Percentiles rank a stretch among this genome's conserved stretches.
These are phyloP conservation scores for Neofusicoccum sp. DNA, from an alignment of 2,329 filamentous ascomycete species.

Conservation along the genomic window DNA sequence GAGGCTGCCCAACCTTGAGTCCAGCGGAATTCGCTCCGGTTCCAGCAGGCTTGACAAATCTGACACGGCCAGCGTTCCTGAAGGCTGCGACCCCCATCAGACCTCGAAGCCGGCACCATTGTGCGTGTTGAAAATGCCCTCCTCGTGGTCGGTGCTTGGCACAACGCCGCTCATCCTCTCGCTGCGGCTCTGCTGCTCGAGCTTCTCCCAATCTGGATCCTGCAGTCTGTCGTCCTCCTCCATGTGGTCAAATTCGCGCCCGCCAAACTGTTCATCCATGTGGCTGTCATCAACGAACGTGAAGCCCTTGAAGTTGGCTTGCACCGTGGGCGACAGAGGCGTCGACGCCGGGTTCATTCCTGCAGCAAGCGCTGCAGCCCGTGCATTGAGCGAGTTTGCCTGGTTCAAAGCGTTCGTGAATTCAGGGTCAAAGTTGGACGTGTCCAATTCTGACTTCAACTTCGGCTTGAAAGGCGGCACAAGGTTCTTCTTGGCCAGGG, in stretches of 20 bases:
- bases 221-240: constrained; percentile 42
- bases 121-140: constrained; percentile 45
- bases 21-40: not conserved
- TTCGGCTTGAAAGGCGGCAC: constrained; percentile 97
- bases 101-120: constrained; percentile 38
- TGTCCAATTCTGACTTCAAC: constrained; percentile 91
- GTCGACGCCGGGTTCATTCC: constrained; percentile 83
- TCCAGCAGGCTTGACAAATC: constrained; percentile 3
- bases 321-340: constrained; percentile 88
- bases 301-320: constrained; percentile 97
- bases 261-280: constrained; percentile 75
- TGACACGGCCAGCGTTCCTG: constrained; percentile 14
- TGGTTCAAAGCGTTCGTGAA: constrained; percentile 94
- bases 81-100: constrained; percentile 16
- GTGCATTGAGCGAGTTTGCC: constrained; percentile 78
- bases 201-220: constrained; percentile 42
- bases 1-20: not conserved
- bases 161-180: constrained; percentile 53
- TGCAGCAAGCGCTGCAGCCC: constrained; percentile 79
- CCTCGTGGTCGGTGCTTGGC: constrained; percentile 43
- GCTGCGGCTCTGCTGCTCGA: constrained; percentile 32
- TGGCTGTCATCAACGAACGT: constrained; percentile 98
- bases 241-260: constrained; percentile 37
- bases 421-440: constrained; percentile 97
- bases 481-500: constrained; percentile 83